Base-by-base conservation (phyloP, 768 basidiomycete genomes). In the Leccinum subgranulosum region DNA sequence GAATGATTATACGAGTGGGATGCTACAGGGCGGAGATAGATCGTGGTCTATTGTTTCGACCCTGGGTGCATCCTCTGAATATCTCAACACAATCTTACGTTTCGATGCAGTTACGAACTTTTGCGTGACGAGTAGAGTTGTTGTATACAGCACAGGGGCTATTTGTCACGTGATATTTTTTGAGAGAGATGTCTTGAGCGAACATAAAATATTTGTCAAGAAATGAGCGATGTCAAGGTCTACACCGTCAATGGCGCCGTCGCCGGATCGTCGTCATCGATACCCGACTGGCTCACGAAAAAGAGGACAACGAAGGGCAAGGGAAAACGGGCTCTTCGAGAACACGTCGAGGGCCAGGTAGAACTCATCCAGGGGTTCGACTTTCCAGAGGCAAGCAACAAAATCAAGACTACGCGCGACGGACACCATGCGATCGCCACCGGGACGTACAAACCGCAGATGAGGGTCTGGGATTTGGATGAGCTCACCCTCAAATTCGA, bases 391-490 rank as follows among this genome's bases (percentile, higher is more conserved):
- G 94, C 95, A 15, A 93, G 92, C 70, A 95, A 93, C 74, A 86
- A 85, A 64, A 81, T 99, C 65, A 94, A 87, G 73, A 88, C 88
- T 5, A 98, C 95, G 3, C 78, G 88, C 39, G 95, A 99, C 71
- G 96, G 97, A 1, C 87, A 89, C 66, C 89, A 95, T 82, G 88
- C 85, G 11, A 82, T 98, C 55, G 96, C 94, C 0, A 98, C 96
- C 23, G 97, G 97, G 25, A 92, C 90, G 3, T 99, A 99, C 76
- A 99, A 99, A 73, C 97, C 97, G 3, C 93, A 97, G 70, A 93
- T 98, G 73, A 83, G 91, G 56, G 92, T 96, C 5, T 99, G 91
- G 87, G 97, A 98, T 72, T 75, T 99, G 39, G 88, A 92, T 70
- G 89, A 96, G 66, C 82, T 99, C 31, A 86, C 93, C 6, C 79